These are phyloP conservation scores for Phialophora chinensis DNA, from an alignment of 2,329 filamentous ascomycete genomes.

Conservation along the genomic window DNA sequence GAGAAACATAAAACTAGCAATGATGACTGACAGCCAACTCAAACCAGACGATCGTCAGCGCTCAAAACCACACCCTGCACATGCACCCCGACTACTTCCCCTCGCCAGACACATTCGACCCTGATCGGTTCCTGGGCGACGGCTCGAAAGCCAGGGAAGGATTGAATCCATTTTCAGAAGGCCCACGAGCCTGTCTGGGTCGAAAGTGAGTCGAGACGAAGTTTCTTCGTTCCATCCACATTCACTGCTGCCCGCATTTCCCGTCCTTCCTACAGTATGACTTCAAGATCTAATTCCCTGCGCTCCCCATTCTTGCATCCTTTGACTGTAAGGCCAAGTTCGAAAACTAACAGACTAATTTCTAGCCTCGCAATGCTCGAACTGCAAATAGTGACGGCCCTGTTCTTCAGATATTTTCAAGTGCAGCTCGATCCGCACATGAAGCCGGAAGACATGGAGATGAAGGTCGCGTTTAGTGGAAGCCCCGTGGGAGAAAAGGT, in stretches of 20 bases:
- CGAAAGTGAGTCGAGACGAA: slow-evolving; percentile 9
- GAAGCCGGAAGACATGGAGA: background rate
- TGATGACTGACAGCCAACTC: background rate
- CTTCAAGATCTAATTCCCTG: background rate
- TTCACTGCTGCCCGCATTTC: background rate
- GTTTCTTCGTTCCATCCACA: background rate
- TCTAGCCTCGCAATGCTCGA: background rate
- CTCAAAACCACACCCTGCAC: slow-evolving; percentile 13
- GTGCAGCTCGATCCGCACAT: background rate
- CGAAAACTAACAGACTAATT: too few relatives aligned
- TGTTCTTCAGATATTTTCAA: background rate
- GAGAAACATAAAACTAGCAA: background rate
- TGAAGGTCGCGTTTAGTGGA: background rate
- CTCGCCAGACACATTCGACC: slow-evolving; percentile 1
- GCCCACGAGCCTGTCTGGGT: slow-evolving; percentile 12
- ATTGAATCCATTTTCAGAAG: slow-evolving; percentile 11
- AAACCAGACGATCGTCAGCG: slow-evolving; percentile 9
- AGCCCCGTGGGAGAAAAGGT: background rate
- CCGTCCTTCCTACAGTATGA: background rate
- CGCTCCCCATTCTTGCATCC: too few relatives aligned
- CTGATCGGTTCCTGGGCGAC: background rate
- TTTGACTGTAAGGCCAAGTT: too few relatives aligned
- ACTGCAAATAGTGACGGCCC: background rate
- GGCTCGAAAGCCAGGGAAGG: background rate
- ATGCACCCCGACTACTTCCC: slow-evolving; percentile 1